Evolutionary conservation across 345 rosid genomes (phyloP).

Genomic region (Odontarrhena argentea): DNA sequence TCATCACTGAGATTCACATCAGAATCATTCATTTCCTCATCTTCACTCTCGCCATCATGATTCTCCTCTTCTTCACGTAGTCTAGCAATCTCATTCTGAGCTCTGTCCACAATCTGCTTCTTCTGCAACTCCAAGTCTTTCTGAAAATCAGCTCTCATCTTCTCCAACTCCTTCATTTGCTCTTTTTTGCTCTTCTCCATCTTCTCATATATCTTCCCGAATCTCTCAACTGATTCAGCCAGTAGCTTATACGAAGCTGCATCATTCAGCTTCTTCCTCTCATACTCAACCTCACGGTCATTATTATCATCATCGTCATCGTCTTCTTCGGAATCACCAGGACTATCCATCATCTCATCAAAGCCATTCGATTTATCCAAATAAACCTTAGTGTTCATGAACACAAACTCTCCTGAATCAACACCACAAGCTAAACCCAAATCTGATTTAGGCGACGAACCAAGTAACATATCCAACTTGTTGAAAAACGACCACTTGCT

Average conservation of each 20-base stretch:
- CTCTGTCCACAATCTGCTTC: slow-evolving; percentile 83
- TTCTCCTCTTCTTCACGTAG: slow-evolving; percentile 58
- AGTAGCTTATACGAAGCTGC: slow-evolving; percentile 69
- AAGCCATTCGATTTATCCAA: slow-evolving; percentile 71
- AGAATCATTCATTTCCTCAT: slow-evolving; percentile 51
- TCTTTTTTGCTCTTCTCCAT: slow-evolving; percentile 77
- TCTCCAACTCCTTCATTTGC: slow-evolving; percentile 90
- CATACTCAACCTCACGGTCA: slow-evolving; percentile 66
- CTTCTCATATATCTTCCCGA: slow-evolving; percentile 87
- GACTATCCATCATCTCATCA: slow-evolving; percentile 94
- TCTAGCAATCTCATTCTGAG: slow-evolving; percentile 79
- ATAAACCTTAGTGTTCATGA: slow-evolving; percentile 65
- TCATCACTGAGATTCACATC: slow-evolving; percentile 64
- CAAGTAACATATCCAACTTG: slow-evolving; percentile 81
- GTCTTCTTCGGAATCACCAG: slow-evolving; percentile 61
- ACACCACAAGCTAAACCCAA: slow-evolving; percentile 84
- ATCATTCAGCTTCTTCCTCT: slow-evolving; percentile 61
- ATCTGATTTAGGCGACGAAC: slow-evolving; percentile 61
- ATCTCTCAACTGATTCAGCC: slow-evolving; percentile 83
- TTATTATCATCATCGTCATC: slow-evolving; percentile 59
- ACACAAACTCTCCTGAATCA: slow-evolving; percentile 86
- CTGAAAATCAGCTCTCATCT: slow-evolving; percentile 91
- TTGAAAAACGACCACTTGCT: slow-evolving; percentile 88
- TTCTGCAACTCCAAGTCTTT: slow-evolving; percentile 88
- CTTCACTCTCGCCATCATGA: slow-evolving; percentile 28